Percentiles rank a stretch among this genome's conserved stretches.
phyloP scores from a whole-genome alignment of 129 eudicot genomes.

The Daucus carota region DH1_v3.0 NC_030388.2:7910501-7911000 shows the following conservation, averaged over 20 bases:
- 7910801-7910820: neutral
- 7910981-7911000: neutral
- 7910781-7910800: neutral
- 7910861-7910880: neutral
- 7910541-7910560: conserved; percentile 91
- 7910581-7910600: conserved; percentile 91
- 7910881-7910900: neutral
- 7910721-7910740: neutral
- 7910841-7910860: neutral
- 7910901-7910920: neutral
- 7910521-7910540: conserved; percentile 21
- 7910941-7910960: neutral
- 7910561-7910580: conserved; percentile 94
- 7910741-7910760: neutral
- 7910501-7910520: neutral
- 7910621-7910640: conserved; percentile 25
- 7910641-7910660: neutral
- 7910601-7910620: conserved; percentile 98
- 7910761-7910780: neutral
- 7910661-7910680: neutral
- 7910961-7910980: neutral
- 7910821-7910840: neutral
- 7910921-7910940: neutral
- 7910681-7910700: too few species aligned
- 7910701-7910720: neutral